Evolutionary conservation across 2,329 filamentous ascomycete genomes (phyloP).

Genomic region (Talaromyces rugulosus): DNA sequence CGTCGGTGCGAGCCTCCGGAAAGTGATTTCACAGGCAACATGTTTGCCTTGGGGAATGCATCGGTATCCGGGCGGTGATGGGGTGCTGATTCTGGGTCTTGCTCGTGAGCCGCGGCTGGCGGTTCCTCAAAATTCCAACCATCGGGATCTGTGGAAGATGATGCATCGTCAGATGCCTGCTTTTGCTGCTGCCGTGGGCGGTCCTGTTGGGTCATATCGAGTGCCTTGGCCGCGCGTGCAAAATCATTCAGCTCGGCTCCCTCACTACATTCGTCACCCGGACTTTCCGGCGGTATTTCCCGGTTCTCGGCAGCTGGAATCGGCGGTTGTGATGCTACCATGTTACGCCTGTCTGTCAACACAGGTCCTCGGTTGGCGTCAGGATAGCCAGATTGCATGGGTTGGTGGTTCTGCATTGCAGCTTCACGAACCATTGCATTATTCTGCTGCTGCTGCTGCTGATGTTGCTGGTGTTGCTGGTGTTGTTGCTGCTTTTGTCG

Average conservation of each 20-base stretch:
- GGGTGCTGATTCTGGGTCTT: slow-evolving; percentile 43
- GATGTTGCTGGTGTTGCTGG: background rate
- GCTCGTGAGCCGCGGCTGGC: slow-evolving; percentile 46
- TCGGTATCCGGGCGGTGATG: slow-evolving; percentile 76
- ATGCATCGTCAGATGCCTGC: slow-evolving; percentile 33
- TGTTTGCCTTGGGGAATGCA: slow-evolving; percentile 74
- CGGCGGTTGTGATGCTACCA: background rate
- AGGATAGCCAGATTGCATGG: slow-evolving; percentile 48
- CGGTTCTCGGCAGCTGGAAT: background rate
- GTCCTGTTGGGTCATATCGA: slow-evolving; percentile 37
- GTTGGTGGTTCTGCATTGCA: slow-evolving; percentile 57
- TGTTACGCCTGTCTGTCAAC: slow-evolving; percentile 26
- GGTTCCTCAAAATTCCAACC: slow-evolving; percentile 93
- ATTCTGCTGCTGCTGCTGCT: slow-evolving; percentile 27
- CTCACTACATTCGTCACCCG: background rate
- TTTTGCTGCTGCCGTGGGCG: slow-evolving; percentile 25
- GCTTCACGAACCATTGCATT: slow-evolving; percentile 49
- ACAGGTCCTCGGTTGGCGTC: slow-evolving; percentile 39
- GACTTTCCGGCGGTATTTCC: background rate
- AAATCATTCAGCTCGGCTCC: slow-evolving; percentile 2
- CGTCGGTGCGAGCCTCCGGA: slow-evolving; percentile 68
- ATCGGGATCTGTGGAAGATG: slow-evolving; percentile 55
- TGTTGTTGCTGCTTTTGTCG: slow-evolving; percentile 49
- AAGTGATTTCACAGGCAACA: slow-evolving; percentile 76
- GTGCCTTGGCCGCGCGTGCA: slow-evolving; percentile 1